A percentile compares a stretch with the other conserved stretches of the same genome.
Conservation (phyloP, 345 rosid genomes). For the Pistacia atlantica region DNA sequence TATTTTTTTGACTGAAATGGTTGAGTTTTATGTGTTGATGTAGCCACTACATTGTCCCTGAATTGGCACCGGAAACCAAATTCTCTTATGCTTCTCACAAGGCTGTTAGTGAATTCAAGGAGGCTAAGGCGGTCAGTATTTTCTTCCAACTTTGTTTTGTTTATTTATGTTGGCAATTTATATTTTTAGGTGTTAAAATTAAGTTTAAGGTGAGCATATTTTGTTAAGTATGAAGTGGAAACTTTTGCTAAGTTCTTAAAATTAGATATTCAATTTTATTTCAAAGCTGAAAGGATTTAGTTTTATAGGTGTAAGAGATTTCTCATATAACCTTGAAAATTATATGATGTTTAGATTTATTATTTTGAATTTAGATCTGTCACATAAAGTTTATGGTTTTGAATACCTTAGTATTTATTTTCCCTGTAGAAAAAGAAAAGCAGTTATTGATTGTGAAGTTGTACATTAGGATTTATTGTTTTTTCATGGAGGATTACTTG, state of each 20-base stretch:
- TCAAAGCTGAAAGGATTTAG: neutral
- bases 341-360: neutral
- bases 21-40: conserved; percentile 20
- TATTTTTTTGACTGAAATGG: neutral
- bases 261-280: too few species aligned
- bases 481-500: too few species aligned
- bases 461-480: too few species aligned
- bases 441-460: neutral
- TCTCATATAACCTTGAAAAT: neutral
- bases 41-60: conserved; percentile 97
- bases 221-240: neutral
- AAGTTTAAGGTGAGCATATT: neutral
- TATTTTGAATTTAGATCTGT: neutral
- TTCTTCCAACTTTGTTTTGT: neutral
- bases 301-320: neutral
- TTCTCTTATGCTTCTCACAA: conserved; percentile 96
- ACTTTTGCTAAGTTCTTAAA: too few species aligned
- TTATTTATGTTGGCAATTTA: neutral
- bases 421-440: neutral
- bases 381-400: neutral
- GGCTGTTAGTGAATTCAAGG: conserved; percentile 91
- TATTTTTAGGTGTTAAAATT: neutral
- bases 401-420: neutral
- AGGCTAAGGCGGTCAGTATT: conserved; percentile 83
- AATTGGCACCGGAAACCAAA: conserved; percentile 88